Percentiles rank a stretch among this genome's conserved stretches.
Conservation (phyloP, 108 stramenopile genomes). For the Cyclostephanos tholiformis region DNA sequence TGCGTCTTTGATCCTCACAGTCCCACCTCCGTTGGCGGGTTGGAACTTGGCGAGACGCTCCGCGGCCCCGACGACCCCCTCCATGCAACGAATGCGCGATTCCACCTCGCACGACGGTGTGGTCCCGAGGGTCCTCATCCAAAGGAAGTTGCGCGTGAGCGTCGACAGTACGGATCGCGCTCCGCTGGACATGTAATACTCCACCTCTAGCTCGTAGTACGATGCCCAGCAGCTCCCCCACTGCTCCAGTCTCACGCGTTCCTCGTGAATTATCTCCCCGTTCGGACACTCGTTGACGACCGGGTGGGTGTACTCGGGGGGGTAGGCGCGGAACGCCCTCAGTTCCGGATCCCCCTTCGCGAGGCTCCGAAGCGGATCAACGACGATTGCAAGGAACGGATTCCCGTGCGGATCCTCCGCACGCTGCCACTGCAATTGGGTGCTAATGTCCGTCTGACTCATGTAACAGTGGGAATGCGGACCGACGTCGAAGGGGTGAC, state of each 20-base stretch:
- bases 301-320: conserved; percentile 84
- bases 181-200: conserved; percentile 72
- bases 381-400: conserved; percentile 96
- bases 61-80: conserved; percentile 38
- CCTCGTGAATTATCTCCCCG: conserved; percentile 74
- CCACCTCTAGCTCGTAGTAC: conserved; percentile 90
- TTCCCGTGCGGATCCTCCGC: conserved; percentile 96
- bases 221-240: conserved; percentile 97
- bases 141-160: conserved; percentile 87
- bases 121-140: conserved; percentile 77
- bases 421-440: conserved; percentile 97
- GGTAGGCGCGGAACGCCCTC: conserved; percentile 96
- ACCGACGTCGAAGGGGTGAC: conserved; percentile 97
- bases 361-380: conserved; percentile 86
- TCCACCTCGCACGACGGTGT: conserved; percentile 48
- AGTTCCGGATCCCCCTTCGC: conserved; percentile 80
- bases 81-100: conserved; percentile 10
- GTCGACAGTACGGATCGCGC: conserved; percentile 69
- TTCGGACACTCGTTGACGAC: conserved; percentile 86
- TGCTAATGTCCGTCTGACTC: conserved; percentile 90
- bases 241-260: conserved; percentile 75
- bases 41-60: conserved; percentile 29
- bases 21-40: not conserved
- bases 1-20: not conserved
- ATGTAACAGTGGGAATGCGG: conserved; percentile 91